Conservation (phyloP, 2,329 filamentous ascomycete species). For the Coccinonectria pachysandricola region DNA sequence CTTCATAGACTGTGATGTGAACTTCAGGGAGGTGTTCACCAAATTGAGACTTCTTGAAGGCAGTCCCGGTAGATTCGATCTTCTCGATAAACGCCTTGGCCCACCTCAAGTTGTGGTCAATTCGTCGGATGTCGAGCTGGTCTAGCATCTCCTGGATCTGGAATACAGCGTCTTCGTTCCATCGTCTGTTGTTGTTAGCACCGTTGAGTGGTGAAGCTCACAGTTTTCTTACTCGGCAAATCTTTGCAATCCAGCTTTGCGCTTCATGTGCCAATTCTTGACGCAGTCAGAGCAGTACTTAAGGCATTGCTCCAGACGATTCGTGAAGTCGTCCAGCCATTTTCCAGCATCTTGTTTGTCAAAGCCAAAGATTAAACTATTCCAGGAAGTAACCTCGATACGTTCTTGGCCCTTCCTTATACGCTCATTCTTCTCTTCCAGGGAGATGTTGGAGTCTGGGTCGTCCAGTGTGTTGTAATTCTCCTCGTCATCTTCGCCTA, state of each 20-base stretch:
- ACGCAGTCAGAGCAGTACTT: constrained; percentile 60
- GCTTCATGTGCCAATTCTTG: constrained; percentile 61
- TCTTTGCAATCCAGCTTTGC: constrained; percentile 50
- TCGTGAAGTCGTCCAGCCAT: constrained; percentile 49
- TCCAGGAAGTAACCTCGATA: constrained; percentile 54
- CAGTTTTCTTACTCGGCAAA: constrained; percentile 43
- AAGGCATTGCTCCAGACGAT: constrained; percentile 47
- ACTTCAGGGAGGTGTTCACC: constrained; percentile 43
- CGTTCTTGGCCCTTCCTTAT: constrained; percentile 46
- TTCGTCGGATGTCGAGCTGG: constrained; percentile 49
- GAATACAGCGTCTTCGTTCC: constrained; percentile 39
- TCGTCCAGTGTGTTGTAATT: constrained; percentile 46
- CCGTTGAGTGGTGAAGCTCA: neutral
- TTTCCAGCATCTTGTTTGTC: constrained; percentile 48
- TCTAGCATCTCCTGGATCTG: constrained; percentile 48
- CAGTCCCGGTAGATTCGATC: constrained; percentile 35
- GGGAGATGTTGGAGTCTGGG: constrained; percentile 36
- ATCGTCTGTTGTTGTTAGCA: constrained; percentile 24
- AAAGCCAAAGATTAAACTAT: constrained; percentile 59
- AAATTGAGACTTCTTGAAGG: constrained; percentile 37
- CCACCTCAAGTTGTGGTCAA: constrained; percentile 47
- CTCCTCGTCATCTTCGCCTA: constrained; percentile 50
- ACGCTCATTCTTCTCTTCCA: constrained; percentile 39
- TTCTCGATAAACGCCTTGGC: constrained; percentile 45
- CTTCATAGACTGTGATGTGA: constrained; percentile 77